These are phyloP conservation scores for Metarhizium sp. DNA, from an alignment of 2,329 filamentous ascomycete species.

Conservation along the genomic window DNA sequence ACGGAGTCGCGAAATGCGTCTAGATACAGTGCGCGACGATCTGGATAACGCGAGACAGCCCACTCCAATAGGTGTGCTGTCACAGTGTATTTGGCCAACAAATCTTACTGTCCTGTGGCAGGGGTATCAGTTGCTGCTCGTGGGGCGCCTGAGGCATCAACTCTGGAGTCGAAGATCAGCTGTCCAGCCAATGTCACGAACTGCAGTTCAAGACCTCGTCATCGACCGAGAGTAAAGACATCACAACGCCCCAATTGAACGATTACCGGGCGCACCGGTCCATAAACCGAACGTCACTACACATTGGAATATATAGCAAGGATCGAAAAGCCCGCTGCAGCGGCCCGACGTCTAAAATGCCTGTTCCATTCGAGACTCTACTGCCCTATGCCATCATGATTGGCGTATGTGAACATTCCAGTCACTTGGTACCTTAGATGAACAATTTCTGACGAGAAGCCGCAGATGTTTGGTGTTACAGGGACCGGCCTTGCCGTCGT, in stretches of 20 bases:
- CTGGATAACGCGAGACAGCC: background rate
- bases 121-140: background rate
- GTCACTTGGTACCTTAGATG: conserved; percentile 2
- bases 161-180: background rate
- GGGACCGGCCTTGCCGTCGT: conserved; percentile 49
- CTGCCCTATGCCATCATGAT: conserved; percentile 58
- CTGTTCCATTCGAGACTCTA: conserved; percentile 54
- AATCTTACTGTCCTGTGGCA: conserved; percentile 5
- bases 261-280: background rate
- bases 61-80: background rate
- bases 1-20: conserved; percentile 1
- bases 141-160: conserved; percentile 14
- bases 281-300: background rate
- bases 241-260: conserved; percentile 3
- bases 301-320: background rate
- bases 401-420: conserved; percentile 35
- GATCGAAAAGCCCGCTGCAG: conserved; percentile 18
- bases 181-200: background rate
- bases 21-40: conserved; percentile 7
- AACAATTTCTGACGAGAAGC: conserved; percentile 1
- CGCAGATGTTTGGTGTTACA: conserved; percentile 54
- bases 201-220: background rate
- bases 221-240: background rate
- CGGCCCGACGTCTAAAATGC: conserved; percentile 35
- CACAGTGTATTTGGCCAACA: background rate